phyloP scores from a whole-genome alignment of 805 yeast species.

The Wickerhamomyces tratensis region DNA sequence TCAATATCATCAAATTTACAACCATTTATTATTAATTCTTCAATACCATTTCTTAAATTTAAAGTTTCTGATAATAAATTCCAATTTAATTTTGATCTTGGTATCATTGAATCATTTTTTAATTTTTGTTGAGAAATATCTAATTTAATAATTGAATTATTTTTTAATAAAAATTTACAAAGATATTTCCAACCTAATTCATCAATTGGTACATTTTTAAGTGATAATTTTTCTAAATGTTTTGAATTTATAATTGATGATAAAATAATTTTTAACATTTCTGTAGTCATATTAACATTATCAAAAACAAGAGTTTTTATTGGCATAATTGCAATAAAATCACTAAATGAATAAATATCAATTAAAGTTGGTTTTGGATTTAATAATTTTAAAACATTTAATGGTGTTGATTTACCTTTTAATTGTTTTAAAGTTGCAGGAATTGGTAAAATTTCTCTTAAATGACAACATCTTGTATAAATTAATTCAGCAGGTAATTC shows the following conservation, averaged over 20 bases:
- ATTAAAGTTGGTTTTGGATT: slow-evolving; percentile 88
- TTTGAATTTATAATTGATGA: slow-evolving; percentile 59
- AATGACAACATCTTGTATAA: slow-evolving; percentile 87
- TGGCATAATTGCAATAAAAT: slow-evolving; percentile 80
- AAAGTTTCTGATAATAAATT: slow-evolving; percentile 60
- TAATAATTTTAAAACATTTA: slow-evolving; percentile 59
- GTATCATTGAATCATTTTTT: slow-evolving; percentile 20
- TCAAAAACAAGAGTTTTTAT: slow-evolving; percentile 68
- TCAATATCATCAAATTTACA: slow-evolving; percentile 49
- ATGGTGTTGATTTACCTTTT: slow-evolving; percentile 66
- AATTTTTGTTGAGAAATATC: slow-evolving; percentile 62
- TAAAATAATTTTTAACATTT: slow-evolving; percentile 69
- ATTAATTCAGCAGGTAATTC: slow-evolving; percentile 21
- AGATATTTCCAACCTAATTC: slow-evolving; percentile 68
- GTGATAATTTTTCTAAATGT: slow-evolving; percentile 59
- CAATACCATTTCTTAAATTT: slow-evolving; percentile 62
- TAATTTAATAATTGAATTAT: slow-evolving; percentile 43
- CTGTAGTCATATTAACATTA: slow-evolving; percentile 63
- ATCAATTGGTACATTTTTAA: slow-evolving; percentile 71
- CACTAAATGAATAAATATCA: slow-evolving; percentile 82
- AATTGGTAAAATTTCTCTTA: slow-evolving; percentile 85
- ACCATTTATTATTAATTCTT: slow-evolving; percentile 75
- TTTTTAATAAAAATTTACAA: slow-evolving; percentile 65
- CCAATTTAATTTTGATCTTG: slow-evolving; percentile 80
- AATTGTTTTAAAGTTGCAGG: slow-evolving; percentile 82